Evolutionary conservation across 257 asterid species (phyloP).

Genomic region (Prunella vulgaris): DNA sequence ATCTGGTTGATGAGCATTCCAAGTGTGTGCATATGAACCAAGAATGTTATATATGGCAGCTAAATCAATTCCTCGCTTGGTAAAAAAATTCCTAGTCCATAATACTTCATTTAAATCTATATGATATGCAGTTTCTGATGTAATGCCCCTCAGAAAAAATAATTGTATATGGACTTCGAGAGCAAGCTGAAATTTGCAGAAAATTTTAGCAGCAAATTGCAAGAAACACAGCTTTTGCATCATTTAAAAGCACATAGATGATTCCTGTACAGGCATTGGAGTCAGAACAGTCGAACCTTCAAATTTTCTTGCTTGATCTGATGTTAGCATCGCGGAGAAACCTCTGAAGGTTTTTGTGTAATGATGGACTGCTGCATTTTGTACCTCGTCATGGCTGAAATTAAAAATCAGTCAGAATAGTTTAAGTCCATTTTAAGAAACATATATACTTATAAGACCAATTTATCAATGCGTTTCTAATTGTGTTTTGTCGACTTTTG

Average conservation of each 20-base stretch:
- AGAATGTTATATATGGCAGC: neutral
- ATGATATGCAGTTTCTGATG: neutral
- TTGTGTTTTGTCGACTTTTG: neutral
- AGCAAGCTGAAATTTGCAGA: neutral
- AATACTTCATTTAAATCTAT: neutral
- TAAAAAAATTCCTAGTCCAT: neutral
- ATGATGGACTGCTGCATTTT: slow-evolving; percentile 37
- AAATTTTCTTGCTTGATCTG: slow-evolving; percentile 45
- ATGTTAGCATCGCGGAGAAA: slow-evolving; percentile 62
- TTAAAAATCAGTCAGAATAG: neutral
- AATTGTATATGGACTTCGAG: neutral
- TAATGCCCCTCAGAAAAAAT: neutral
- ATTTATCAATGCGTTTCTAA: neutral
- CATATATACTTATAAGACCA: neutral
- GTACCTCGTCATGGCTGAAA: slow-evolving; percentile 41
- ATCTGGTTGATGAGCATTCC: neutral
- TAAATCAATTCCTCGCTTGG: neutral
- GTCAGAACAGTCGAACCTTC: slow-evolving; percentile 30
- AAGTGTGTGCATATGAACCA: neutral
- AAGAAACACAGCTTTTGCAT: neutral
- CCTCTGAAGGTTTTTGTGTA: slow-evolving; percentile 50
- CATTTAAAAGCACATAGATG: neutral
- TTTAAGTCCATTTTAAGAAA: neutral
- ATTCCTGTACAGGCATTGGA: neutral
- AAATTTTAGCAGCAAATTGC: neutral